Base-by-base conservation (phyloP, 495 filamentous ascomycete species). In the Penicillium steckii region DNA sequence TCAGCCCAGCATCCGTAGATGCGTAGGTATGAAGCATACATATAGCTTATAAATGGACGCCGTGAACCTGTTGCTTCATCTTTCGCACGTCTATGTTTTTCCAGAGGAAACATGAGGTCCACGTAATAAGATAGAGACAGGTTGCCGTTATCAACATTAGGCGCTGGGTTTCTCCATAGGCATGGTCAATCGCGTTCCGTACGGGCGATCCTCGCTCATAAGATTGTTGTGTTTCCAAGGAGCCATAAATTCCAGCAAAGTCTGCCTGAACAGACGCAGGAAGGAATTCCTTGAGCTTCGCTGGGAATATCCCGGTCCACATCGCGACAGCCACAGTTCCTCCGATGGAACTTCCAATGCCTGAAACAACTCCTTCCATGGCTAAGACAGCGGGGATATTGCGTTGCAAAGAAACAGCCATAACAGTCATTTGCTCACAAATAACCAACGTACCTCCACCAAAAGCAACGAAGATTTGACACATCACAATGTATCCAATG, bases 401-500 rank as follows among this genome's bases (percentile, higher is more conserved):
- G 46, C 86, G 71, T 49, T 89, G 86, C 1, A 71, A 62, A 0
- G 77, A 72, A 2, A 77, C 80, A 3, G 86, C 83, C 80, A 88
- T 82, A 63, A 80, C 76, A 2, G 84, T 82, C 41, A 87, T 80
- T 54, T 88, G 79, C 53, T 82, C 80, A 49, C 66, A 72, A 60
- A 87, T 80, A 35, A 87, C 43, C 1, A 80, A 52, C 2, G 72
- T 78, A 43, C 80, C 76, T 13, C 81, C 83, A 12, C 72, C 71
- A 42, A 89, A 74, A 21, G 84, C 77, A 55, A 88, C 83, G 63
- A 86, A 81, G 59, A 89, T 84, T 60, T 88, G 82, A 59, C 77
- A 83, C 80, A 87, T 85, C 63, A 86, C 69, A 29, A 90, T 72
- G 63, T 82, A 86, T 12, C 82, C 84, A 27, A 87, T 68, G 38